A percentile compares a stretch with the other conserved stretches of the same genome.
phyloP scores from a whole-genome alignment of 179 eudicot genomes.

The Patellifolia procumbens region DNA sequence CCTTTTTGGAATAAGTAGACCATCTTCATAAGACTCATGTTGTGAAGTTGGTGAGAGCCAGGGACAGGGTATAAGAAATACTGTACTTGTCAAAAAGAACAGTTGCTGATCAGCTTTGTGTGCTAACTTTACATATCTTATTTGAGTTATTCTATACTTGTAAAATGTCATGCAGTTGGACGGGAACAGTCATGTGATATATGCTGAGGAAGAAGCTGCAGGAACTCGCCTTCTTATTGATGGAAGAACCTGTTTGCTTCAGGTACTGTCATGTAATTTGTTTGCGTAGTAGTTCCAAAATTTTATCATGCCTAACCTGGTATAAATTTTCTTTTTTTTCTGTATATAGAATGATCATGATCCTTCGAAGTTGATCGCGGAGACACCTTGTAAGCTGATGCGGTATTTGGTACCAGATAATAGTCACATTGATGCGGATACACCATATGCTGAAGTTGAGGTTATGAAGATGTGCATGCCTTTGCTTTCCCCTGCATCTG shows the following conservation, averaged over 20 bases:
- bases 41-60: neutral
- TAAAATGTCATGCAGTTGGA: constrained; percentile 58
- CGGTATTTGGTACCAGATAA: constrained; percentile 83
- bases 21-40: neutral
- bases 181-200: constrained; percentile 97
- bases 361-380: constrained; percentile 96
- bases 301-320: constrained; percentile 16
- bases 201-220: constrained; percentile 99
- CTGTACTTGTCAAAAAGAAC: neutral
- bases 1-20: neutral
- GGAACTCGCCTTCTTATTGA: constrained; percentile 99
- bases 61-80: neutral
- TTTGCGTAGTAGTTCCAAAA: constrained; percentile 18
- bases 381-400: constrained; percentile 97
- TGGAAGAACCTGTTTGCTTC: constrained; percentile 99
- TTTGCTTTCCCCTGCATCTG: constrained; percentile 97
- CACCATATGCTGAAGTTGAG: constrained; percentile 97
- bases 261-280: constrained; percentile 43
- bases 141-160: constrained; percentile 1
- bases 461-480: constrained; percentile 99
- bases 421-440: constrained; percentile 95
- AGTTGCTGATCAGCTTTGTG: neutral
- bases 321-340: constrained; percentile 16
- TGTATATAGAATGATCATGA: constrained; percentile 86
- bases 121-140: neutral